A percentile compares a stretch with the other conserved stretches of the same genome.
These are phyloP conservation scores for Podospora didyma DNA, from an alignment of 495 filamentous ascomycete species.

Conservation along the genomic window DNA sequence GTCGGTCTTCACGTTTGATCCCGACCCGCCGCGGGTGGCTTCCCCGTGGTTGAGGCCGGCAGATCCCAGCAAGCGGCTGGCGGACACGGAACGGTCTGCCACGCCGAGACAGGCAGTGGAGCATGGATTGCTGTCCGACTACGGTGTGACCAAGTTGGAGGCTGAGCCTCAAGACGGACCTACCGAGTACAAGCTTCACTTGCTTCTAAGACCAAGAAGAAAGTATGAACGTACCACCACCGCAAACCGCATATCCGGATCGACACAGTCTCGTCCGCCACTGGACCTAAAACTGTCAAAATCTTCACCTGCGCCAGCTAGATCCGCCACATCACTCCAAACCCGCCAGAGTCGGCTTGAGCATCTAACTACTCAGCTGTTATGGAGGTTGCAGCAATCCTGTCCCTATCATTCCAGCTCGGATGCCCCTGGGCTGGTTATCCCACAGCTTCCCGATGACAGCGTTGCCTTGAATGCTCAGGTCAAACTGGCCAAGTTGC, in stretches of 20 bases:
- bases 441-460: conserved; percentile 69
- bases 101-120: conserved; percentile 28
- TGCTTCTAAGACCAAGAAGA: conserved; percentile 77
- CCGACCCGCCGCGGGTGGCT: conserved; percentile 78
- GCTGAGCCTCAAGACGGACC: conserved; percentile 92
- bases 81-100: conserved; percentile 25
- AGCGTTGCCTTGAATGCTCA: conserved; percentile 47
- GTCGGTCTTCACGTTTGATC: conserved; percentile 96
- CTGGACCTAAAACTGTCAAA: conserved; percentile 55
- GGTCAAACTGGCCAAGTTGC: conserved; percentile 56
- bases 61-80: conserved; percentile 32
- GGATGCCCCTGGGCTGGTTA: conserved; percentile 58
- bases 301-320: conserved; percentile 19
- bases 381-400: conserved; percentile 94
- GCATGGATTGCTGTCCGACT: conserved; percentile 59
- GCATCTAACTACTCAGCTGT: conserved; percentile 86
- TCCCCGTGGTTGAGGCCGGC: conserved; percentile 75
- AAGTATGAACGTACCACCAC: conserved; percentile 60
- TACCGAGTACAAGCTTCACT: conserved; percentile 93
- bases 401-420: conserved; percentile 81
- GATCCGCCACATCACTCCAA: conserved; percentile 43
- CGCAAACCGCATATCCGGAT: conserved; percentile 33
- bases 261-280: conserved; percentile 56
- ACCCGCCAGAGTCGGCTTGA: conserved; percentile 79
- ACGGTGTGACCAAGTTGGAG: conserved; percentile 71